These are phyloP conservation scores for Penicillium turbatum DNA, from an alignment of 495 filamentous ascomycete species.

Conservation along the genomic window DNA sequence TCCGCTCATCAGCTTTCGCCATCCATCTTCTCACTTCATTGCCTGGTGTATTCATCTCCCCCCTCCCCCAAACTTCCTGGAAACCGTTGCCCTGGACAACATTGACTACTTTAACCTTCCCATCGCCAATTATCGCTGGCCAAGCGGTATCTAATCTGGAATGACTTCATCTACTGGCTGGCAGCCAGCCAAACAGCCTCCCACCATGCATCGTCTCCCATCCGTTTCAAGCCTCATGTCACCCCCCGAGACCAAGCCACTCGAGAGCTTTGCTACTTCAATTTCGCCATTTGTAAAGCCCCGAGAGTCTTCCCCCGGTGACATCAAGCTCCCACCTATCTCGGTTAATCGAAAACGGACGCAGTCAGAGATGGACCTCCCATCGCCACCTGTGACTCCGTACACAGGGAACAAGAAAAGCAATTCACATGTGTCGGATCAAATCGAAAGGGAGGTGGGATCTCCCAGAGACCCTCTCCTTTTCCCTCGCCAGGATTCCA, in stretches of 20 bases:
- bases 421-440: constrained; percentile 41
- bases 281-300: constrained; percentile 33
- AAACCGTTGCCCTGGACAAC: not conserved
- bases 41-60: not conserved
- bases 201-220: constrained; percentile 49
- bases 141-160: constrained; percentile 7
- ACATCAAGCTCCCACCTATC: constrained; percentile 47
- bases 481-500: constrained; percentile 49
- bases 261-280: constrained; percentile 54
- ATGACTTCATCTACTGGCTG: constrained; percentile 31
- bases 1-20: constrained; percentile 19
- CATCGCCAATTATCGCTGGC: not conserved
- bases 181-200: constrained; percentile 21
- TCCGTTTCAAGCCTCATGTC: constrained; percentile 66
- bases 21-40: constrained; percentile 12
- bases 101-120: not conserved
- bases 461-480: constrained; percentile 56
- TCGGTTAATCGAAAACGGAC: constrained; percentile 46
- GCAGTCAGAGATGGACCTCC: constrained; percentile 50
- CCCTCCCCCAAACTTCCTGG: not conserved
- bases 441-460: constrained; percentile 34
- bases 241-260: constrained; percentile 61
- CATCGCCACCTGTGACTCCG: constrained; percentile 72
- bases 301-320: constrained; percentile 31
- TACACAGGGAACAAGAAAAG: constrained; percentile 52